Base-by-base conservation (phyloP, 495 filamentous ascomycete genomes). In the Podospora pseudocomata region DNA sequence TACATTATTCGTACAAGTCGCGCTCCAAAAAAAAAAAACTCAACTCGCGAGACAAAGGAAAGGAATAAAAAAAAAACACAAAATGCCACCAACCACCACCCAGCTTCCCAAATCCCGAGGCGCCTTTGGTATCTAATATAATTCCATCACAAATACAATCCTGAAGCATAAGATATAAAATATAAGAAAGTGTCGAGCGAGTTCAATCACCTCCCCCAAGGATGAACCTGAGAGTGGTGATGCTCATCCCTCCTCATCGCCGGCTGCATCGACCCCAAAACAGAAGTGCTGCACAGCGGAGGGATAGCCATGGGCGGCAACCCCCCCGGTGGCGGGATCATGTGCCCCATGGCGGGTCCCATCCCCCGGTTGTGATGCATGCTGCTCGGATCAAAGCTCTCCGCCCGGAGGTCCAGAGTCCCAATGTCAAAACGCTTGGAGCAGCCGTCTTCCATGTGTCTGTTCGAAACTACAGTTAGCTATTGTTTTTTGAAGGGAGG, bases 401-500 rank as follows among this genome's bases (percentile, higher is more conserved):
- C 79, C 56, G 79, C 67, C n/a, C 80, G 78, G 28, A 84, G 68
- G 67, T 83, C 81, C 61, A 83, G 73, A 0, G 81, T 82, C 56
- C 77, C 78, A 32, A 84, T 78, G 68, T 93, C 89, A 74, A 89
- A 88, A 44, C 91, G 83, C 76, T 90, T 90, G 9, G 90, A 84
- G 76, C 91, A 93, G 49, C 91, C 90, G 74, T 93, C 91, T 77
- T 93, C 91, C 78, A 90, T 88, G 72, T 93, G 91, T 76, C 91
- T 92, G 67, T 65, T 32, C 7, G 4, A 56, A 5, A 26, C 5
- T 4, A 23, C 6, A 53, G 70, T 71, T 55, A 71, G 70, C 23
- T 23, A 58, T 26, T 64, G 34, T 32, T 63, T 20, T 20, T 32
- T 59, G 13, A 23, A 23, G 23, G 20, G 3, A 63, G 30, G 18